Percentiles rank a stretch among this genome's conserved stretches.
Evolutionary conservation across 2,329 filamentous ascomycete genomes (phyloP).

Genomic region (Colletotrichum sp.): DNA sequence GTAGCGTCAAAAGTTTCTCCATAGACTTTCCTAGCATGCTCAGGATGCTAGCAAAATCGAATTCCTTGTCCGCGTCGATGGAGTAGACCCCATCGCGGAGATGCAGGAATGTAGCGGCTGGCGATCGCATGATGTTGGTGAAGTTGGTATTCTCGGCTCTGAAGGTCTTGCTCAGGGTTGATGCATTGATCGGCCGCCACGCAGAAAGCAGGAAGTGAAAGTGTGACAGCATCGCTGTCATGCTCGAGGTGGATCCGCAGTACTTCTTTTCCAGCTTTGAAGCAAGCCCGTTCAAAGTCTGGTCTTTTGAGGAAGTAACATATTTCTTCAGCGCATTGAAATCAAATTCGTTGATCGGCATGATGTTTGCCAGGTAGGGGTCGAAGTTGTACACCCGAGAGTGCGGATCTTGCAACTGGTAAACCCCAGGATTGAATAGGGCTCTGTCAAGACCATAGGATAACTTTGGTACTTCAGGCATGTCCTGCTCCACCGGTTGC

Average conservation of each 20-base stretch:
- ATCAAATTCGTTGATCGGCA: constrained; percentile 92
- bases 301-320: constrained; percentile 88
- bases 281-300: constrained; percentile 71
- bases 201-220: constrained; percentile 90
- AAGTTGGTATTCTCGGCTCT: constrained; percentile 64
- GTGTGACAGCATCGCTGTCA: constrained; percentile 85
- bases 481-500: constrained; percentile 33
- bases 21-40: constrained; percentile 94
- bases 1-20: constrained; percentile 90
- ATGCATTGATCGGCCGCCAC: constrained; percentile 75
- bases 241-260: constrained; percentile 94
- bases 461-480: constrained; percentile 59
- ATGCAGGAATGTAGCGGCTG: constrained; percentile 80
- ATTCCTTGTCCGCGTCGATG: constrained; percentile 95
- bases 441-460: constrained; percentile 82
- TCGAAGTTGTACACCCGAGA: constrained; percentile 96
- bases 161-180: constrained; percentile 72
- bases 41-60: constrained; percentile 81
- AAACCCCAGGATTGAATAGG: constrained; percentile 94
- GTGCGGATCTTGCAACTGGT: constrained; percentile 86
- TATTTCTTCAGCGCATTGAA: constrained; percentile 86
- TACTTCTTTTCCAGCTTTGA: constrained; percentile 74
- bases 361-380: constrained; percentile 89
- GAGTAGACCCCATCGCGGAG: constrained; percentile 87
- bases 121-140: constrained; percentile 73